A percentile compares a stretch with the other conserved stretches of the same genome.
phyloP scores from a whole-genome alignment of 2,329 filamentous ascomycete species.

The Dactylonectria estremocensis region DNA sequence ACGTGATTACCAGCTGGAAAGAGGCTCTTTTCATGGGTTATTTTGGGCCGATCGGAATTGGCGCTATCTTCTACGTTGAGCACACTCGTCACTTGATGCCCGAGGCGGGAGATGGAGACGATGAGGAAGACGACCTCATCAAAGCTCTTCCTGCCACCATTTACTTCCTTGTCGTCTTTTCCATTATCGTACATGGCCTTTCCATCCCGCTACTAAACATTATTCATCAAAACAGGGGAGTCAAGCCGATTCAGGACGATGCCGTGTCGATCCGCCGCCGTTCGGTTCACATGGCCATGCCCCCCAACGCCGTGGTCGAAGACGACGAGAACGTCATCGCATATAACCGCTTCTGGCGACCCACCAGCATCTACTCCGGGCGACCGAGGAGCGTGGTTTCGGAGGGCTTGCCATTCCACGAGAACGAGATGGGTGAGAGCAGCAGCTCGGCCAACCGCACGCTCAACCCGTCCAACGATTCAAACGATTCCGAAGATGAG shows the following conservation, averaged over 20 bases:
- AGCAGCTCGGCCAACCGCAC: slow-evolving; percentile 5
- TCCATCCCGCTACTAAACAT: neutral
- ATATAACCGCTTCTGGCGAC: slow-evolving; percentile 1
- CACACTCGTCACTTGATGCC: slow-evolving; percentile 60
- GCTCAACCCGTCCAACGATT: neutral
- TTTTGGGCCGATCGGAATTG: slow-evolving; percentile 84
- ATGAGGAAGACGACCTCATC: too few species aligned
- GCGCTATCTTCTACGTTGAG: slow-evolving; percentile 80
- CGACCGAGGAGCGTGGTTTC: neutral
- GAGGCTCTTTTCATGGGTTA: slow-evolving; percentile 69
- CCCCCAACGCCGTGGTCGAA: neutral
- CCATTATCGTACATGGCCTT: neutral
- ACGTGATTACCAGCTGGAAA: too few species aligned
- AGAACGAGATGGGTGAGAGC: slow-evolving; percentile 3
- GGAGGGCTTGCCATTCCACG: neutral
- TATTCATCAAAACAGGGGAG: neutral
- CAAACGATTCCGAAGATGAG: neutral
- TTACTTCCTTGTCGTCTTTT: neutral
- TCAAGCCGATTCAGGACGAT: slow-evolving; percentile 8
- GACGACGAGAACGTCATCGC: slow-evolving; percentile 1
- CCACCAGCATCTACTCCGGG: neutral
- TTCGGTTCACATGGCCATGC: neutral
- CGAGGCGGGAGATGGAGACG: slow-evolving; percentile 36
- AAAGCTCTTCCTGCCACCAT: slow-evolving; percentile 13
- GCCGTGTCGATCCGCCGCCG: slow-evolving; percentile 1